These are phyloP conservation scores for Phytophthora podocarpi DNA, from an alignment of 352 stramenopile species.

Conservation along the genomic window DNA sequence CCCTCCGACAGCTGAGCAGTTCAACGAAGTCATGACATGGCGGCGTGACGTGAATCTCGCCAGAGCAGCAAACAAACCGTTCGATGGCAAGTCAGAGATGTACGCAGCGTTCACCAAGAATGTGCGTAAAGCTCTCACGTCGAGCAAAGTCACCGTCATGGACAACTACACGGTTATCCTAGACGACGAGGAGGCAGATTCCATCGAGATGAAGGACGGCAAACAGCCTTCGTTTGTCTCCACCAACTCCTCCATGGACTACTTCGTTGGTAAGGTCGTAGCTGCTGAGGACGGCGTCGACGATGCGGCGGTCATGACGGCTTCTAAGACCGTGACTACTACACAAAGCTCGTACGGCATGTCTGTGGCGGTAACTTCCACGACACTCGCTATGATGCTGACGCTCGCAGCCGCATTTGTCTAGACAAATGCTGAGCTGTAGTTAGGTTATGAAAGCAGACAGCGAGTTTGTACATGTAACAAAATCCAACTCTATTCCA, in stretches of 20 bases:
- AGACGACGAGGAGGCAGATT: constrained; percentile 25
- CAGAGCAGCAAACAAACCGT: constrained; percentile 46
- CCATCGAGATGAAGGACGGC: constrained; percentile 36
- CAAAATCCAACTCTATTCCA: constrained; percentile 42
- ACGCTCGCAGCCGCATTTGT: constrained; percentile 5
- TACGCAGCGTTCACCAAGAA: constrained; percentile 56
- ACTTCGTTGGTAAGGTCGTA: constrained; percentile 36
- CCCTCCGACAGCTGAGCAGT: constrained; percentile 43
- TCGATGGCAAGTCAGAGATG: constrained; percentile 51
- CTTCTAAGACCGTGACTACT: constrained; percentile 22
- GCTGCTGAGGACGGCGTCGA: constrained; percentile 22
- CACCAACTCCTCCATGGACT: constrained; percentile 33
- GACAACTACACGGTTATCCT: constrained; percentile 48
- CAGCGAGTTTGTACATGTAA: constrained; percentile 23
- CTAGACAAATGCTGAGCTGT: constrained; percentile 2
- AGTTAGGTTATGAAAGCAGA: constrained; percentile 25
- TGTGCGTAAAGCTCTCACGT: constrained; percentile 36
- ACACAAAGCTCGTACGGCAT: constrained; percentile 17
- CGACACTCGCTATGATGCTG: constrained; percentile 12
- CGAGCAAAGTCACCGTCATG: constrained; percentile 49
- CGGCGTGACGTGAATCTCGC: constrained; percentile 58
- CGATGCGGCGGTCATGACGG: constrained; percentile 5
- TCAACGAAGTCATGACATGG: constrained; percentile 61
- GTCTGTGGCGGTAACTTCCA: neutral
- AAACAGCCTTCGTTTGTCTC: constrained; percentile 41